Base-by-base conservation (phyloP, 805 yeast genomes). In the Zygotorulaspora danielsina region DNA sequence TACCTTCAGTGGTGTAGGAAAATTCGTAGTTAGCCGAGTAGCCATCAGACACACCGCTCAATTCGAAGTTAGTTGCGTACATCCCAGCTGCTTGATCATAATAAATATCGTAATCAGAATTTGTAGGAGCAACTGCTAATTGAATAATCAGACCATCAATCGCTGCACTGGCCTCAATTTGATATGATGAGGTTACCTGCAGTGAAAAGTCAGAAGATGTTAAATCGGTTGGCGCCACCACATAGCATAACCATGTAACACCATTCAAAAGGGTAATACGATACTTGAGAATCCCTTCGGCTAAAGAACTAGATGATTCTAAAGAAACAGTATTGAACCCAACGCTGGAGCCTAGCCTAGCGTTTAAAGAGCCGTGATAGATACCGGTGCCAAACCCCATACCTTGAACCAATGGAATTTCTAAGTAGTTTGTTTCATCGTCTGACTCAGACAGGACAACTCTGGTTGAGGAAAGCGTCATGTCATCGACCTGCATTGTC, bases 71-170 rank as follows among this genome's bases (percentile, higher is more conserved):
- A 2, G 71, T 70, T 3, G 74, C 76, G 54, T 80, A 84, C 48
- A 70, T 65, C 28, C 94, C 94, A 28, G 93, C 89, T 15, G 83
- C 77, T 24, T 38, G 37, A 19, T 42, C 46, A 54, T 79, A 79
- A 45, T 57, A 63, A 6, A 64, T 57, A 17, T 71, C 75, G 33
- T 58, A 41, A n/a, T 51, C 57, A 6, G 53, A 10, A 15, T 38
- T 39, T 3, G 15, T 55, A 19, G 77, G 70, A 7, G 77, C 65
- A 31, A 67, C 66, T 2, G 79, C 81, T 7, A 73, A 60, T 61
- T 80, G 84, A 12, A 78, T 56, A 28, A 74, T 58, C 20, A 65
- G 51, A 6, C 69, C 64, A 46, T 64, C 59, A 46, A 69, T 48
- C 24, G 66, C 44, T 28, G 47, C 19, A 36, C 68, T 50, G 27